phyloP scores from a whole-genome alignment of 2,329 filamentous ascomycete genomes.

The Fusarium udum region DNA sequence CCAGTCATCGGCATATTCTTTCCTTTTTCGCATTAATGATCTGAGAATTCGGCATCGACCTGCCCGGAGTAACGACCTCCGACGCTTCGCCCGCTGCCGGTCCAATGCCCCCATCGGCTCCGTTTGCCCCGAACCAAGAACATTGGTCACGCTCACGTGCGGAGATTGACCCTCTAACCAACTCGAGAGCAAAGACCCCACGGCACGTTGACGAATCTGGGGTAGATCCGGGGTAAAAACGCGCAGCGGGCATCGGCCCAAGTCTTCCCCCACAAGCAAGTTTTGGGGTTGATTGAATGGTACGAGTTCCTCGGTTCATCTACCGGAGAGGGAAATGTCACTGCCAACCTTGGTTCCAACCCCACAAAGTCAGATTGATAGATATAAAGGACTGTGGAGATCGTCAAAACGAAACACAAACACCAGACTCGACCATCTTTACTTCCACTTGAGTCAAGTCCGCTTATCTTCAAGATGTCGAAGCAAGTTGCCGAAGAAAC shows the following conservation, averaged over 20 bases:
- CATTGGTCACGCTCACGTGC: neutral
- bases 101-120: constrained; percentile 1
- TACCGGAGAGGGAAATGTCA: neutral
- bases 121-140: constrained; percentile 8
- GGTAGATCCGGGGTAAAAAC: constrained; percentile 34
- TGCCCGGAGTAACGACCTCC: neutral
- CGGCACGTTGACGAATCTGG: constrained; percentile 1
- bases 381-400: constrained; percentile 28
- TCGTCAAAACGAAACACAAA: neutral
- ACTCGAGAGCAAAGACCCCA: neutral
- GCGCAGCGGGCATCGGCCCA: constrained; percentile 28
- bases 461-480: neutral
- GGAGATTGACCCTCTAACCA: neutral
- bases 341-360: neutral
- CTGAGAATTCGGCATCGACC: neutral
- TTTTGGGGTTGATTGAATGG: neutral
- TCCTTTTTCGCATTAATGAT: neutral
- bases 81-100: neutral
- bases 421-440: neutral
- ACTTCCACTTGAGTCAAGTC: neutral
- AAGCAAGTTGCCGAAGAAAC: constrained; percentile 21
- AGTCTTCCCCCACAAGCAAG: neutral
- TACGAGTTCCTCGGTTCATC: constrained; percentile 17
- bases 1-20: neutral
- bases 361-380: neutral